These are phyloP conservation scores for Punica granatum DNA, from an alignment of 345 rosid species.

Conservation along the genomic window DNA sequence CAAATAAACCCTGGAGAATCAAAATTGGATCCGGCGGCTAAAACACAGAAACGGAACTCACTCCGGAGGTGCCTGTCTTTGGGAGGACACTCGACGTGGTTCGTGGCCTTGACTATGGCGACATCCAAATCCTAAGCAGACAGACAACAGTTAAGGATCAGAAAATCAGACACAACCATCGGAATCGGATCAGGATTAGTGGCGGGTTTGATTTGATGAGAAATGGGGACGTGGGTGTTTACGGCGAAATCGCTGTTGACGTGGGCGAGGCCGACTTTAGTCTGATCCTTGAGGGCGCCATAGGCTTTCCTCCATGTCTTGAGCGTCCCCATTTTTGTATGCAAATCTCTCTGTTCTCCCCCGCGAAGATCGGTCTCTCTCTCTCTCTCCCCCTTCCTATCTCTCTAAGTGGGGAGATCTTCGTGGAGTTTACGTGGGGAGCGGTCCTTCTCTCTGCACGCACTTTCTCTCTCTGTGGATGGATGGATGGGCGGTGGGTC, in stretches of 20 bases:
- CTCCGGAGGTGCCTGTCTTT: conserved; percentile 93
- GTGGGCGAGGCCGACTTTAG: conserved; percentile 99
- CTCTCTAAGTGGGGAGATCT: conserved; percentile 21
- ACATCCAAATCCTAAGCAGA: conserved; percentile 88
- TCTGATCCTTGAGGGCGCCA: conserved; percentile 91
- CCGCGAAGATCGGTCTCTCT: conserved; percentile 31
- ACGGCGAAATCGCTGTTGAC: conserved; percentile 98
- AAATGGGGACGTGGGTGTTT: neutral
- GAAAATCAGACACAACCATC: conserved; percentile 9
- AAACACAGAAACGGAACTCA: conserved; percentile 22
- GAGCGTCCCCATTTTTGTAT: conserved; percentile 65
- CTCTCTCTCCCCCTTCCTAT: no score
- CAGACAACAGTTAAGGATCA: neutral
- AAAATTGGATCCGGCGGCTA: conserved; percentile 18
- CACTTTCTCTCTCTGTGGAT: neutral
- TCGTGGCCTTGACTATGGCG: conserved; percentile 93
- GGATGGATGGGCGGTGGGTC: neutral
- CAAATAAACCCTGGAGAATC: conserved; percentile 4
- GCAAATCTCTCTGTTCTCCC: neutral
- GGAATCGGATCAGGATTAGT: conserved; percentile 15
- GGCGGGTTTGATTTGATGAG: conserved; percentile 1
- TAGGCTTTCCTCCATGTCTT: conserved; percentile 95
- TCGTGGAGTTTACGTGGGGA: conserved; percentile 20
- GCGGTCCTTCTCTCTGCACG: conserved; percentile 7
- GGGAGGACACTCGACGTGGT: conserved; percentile 97